Conservation (phyloP, 768 basidiomycete species). For the Floccularia luteovirens region DNA sequence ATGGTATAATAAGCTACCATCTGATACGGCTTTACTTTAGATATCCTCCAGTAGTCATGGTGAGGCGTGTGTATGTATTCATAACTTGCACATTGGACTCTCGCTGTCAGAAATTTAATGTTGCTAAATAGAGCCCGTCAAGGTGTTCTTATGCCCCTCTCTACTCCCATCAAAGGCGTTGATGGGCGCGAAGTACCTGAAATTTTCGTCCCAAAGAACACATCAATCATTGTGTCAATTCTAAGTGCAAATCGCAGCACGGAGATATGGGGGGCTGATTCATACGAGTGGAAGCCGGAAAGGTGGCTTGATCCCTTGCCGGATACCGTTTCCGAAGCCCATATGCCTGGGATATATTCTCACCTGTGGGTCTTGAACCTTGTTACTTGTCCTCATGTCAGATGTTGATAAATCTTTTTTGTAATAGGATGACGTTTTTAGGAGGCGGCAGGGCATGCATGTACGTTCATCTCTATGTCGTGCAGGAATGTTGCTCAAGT, state of each 20-base stretch:
- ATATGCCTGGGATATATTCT: constrained; percentile 26
- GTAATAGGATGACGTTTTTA: constrained; percentile 3
- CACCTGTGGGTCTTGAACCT: constrained; percentile 18
- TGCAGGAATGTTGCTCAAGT: neutral
- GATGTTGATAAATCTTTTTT: neutral
- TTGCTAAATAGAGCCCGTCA: constrained; percentile 13
- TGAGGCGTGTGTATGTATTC: constrained; percentile 15
- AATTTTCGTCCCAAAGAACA: constrained; percentile 18
- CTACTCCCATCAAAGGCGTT: constrained; percentile 17
- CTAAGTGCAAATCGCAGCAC: constrained; percentile 25
- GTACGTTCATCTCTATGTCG: neutral
- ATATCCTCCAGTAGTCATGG: neutral
- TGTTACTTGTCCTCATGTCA: neutral
- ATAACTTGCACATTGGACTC: neutral
- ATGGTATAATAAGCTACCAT: no score
- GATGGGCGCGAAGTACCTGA: constrained; percentile 18
- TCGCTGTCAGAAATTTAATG: neutral
- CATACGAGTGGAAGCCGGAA: constrained; percentile 37
- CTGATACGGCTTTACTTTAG: no score
- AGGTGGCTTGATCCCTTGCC: constrained; percentile 31
- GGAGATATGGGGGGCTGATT: constrained; percentile 34
- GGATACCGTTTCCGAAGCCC: constrained; percentile 17
- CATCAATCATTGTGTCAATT: constrained; percentile 18
- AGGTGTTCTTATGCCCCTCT: constrained; percentile 25
- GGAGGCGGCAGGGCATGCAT: constrained; percentile 2